Evolutionary conservation across 176 grass and related monocot genomes (phyloP), one percentile per base, ranked within the genome.

Genomic region (Chloris gayana): DNA sequence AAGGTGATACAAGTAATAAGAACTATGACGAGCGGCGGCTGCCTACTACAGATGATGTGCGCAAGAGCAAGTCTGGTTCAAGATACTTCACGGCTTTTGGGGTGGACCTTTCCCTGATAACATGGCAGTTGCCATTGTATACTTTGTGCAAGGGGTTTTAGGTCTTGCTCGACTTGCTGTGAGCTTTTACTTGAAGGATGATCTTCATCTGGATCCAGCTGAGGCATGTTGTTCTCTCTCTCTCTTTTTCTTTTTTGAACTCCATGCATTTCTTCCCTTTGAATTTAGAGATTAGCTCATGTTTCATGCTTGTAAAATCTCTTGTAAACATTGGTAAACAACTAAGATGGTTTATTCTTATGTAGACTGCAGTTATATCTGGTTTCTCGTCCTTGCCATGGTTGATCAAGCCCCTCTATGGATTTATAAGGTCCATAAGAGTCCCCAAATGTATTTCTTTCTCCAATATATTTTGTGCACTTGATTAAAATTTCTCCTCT

Each of bases 91-190:
- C 84, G 31, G 85, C 85, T 17, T 99, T 91, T 64, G 93, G 97
- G 60, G 97, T 99, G 58, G 93, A 96, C 41, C 83, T 99, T 30
- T 93, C 93, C 88, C 97, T 7, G 97, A 95, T 81, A 99, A 99
- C 75, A 76, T 95, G 84, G 97, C 97, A 30, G 97, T 99, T 82
- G 93, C 97, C 63, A 95, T 91, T 74, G 97, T 99, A 27, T 99
- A 99, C 84, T 99, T 99, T 89, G 93, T 99, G 49, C 97, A 99
- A 99, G 97, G 97, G 33, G 97, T 99, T 84, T 87, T 99, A 87
- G 93, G 97, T 32, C 90, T 99, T 66, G 88, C 97, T 27, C 88
- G 97, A 80, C 97, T 99, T 88, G 97, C 97, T 86, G 90, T 99
- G 63, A 96, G 77, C 79, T 99, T 99, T 70, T 99, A 93, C 83